Base-by-base conservation (phyloP, 2,329 filamentous ascomycete species). In the Sporothrix curviconia region DNA sequence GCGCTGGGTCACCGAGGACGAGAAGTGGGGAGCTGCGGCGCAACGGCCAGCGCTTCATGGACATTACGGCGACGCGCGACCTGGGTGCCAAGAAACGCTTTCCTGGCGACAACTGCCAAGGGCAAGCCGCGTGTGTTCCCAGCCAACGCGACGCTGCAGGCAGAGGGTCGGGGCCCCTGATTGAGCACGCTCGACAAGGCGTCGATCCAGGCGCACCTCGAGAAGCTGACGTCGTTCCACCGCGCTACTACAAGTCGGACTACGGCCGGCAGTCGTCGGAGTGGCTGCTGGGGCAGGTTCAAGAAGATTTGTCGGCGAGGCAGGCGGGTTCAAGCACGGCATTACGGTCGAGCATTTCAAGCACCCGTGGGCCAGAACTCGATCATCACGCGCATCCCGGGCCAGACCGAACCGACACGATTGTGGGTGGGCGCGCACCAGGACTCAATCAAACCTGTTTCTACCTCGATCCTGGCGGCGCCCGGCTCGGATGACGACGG, bases 401-500 rank as follows among this genome's bases (percentile, higher is more conserved):
- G 92, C 57, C 81, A 88, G 75, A 87, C 82, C 59, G 85, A 94
- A 67, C 87, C n/a, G n/a, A 86, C 71, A 96, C 92, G 0, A 80
- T 95, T 32, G 86, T 96, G 22, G n/a, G 86, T 96, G 63, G 92
- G 92, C 54, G 91, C 92, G 1, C 92, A 96, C 71, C 92, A 95
- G 70, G 92, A 97, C 71, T 95, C 89, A 66, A 95, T 96, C 74
- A 97, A n/a, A 97, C 73, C 79, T 96, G 46, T 95, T 90, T 75
- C 73, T 96, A 12, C 92, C 92, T 89, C 87, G 2, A 77, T 95
- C 36, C 79, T 96, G 34, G 82, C 88, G 14, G 92, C 92, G 0
- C 92, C 92, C 0, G 92, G 92, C 46, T 92, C 92, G n/a, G 94
- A 97, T 65, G 92, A 97, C 65, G 92, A 96, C 68, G 92, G 92